These are phyloP conservation scores for Lagenaria siceraria DNA, from an alignment of 306 rosid species.

Conservation along the genomic window DNA sequence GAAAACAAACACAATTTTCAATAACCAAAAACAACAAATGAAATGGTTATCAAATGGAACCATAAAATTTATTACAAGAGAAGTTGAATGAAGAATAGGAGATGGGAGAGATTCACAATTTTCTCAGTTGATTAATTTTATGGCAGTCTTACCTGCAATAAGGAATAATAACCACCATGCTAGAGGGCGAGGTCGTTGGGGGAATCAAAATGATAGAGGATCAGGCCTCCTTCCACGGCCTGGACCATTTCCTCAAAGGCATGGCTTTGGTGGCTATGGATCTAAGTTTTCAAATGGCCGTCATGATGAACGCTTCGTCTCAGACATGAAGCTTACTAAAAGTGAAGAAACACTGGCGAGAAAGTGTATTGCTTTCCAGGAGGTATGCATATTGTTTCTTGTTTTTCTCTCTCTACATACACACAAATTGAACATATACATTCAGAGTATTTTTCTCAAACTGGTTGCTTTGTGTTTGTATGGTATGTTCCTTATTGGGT, in stretches of 20 bases:
- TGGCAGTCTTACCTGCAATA: slow-evolving; percentile 31
- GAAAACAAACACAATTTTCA: too few relatives aligned
- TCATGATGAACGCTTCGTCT: slow-evolving; percentile 71
- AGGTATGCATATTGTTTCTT: slow-evolving; percentile 13
- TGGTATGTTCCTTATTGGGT: not conserved
- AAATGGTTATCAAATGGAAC: too few relatives aligned
- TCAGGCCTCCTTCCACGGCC: slow-evolving; percentile 91
- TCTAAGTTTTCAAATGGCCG: slow-evolving; percentile 56
- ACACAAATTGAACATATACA: not conserved
- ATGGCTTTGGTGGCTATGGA: slow-evolving; percentile 59
- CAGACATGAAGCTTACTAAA: slow-evolving; percentile 74
- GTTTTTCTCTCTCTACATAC: not conserved
- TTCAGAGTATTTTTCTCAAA: not conserved
- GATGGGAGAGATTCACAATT: not conserved
- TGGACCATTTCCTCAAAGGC: slow-evolving; percentile 83
- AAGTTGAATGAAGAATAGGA: not conserved
- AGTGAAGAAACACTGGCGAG: slow-evolving; percentile 51
- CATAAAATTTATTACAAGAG: not conserved
- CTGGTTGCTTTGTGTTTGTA: not conserved
- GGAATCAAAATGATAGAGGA: slow-evolving; percentile 56
- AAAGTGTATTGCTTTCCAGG: slow-evolving; percentile 42
- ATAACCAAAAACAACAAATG: too few relatives aligned
- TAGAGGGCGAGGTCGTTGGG: slow-evolving; percentile 45
- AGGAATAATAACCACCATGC: slow-evolving; percentile 23
- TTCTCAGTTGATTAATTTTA: not conserved